These are phyloP conservation scores for Anisogramma anomala DNA, from an alignment of 2,329 filamentous ascomycete genomes.

Conservation along the genomic window DNA sequence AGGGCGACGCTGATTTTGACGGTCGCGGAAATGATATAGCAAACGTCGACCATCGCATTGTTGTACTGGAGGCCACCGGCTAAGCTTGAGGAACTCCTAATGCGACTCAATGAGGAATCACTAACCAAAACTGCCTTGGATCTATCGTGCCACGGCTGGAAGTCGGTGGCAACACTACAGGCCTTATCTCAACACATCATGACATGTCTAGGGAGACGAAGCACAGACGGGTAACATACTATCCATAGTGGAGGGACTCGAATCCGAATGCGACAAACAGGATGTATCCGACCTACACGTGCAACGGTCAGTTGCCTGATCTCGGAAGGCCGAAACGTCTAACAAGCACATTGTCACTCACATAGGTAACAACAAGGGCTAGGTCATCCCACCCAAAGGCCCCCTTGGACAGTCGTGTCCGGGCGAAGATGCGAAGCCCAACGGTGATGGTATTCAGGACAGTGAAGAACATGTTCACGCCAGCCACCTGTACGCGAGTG, in stretches of 20 bases:
- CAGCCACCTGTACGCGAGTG: background rate
- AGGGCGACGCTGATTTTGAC: slow-evolving; percentile 10
- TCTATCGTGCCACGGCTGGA: background rate
- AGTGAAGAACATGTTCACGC: slow-evolving; percentile 4
- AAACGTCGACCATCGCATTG: slow-evolving; percentile 2
- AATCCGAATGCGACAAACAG: background rate
- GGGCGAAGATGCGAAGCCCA: slow-evolving; percentile 5
- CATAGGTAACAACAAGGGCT: slow-evolving; percentile 4
- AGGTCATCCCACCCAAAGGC: slow-evolving; percentile 8
- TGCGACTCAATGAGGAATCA: no score
- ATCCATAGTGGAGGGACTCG: background rate
- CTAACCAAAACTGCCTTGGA: background rate
- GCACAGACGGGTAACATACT: background rate
- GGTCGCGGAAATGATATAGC: slow-evolving; percentile 4
- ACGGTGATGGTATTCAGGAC: slow-evolving; percentile 8
- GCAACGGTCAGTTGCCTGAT: no score
- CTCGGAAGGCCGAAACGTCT: no score
- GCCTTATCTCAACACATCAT: background rate
- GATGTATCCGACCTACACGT: background rate
- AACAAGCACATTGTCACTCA: background rate
- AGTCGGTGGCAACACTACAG: background rate
- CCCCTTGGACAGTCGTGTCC: slow-evolving; percentile 1
- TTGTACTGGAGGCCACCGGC: background rate
- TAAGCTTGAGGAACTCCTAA: no score
- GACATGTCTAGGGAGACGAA: background rate